A percentile compares a stretch with the other conserved stretches of the same genome.
Evolutionary conservation across 164 flowering plant genomes (phyloP).

Genomic region (Taxillus chinensis): DNA sequence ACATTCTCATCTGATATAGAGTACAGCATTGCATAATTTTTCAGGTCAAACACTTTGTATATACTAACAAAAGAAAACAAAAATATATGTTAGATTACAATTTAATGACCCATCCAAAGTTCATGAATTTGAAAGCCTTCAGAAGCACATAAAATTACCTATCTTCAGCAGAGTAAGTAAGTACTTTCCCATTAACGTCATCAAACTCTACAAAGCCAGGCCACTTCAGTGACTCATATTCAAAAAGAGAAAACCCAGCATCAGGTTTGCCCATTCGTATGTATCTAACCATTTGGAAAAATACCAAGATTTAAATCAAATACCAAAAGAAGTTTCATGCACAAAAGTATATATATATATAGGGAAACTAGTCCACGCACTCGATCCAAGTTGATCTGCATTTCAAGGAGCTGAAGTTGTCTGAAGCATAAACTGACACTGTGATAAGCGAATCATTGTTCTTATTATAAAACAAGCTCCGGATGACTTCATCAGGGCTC

Average conservation of each 20-base stretch:
- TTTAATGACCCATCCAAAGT: slow-evolving; percentile 6
- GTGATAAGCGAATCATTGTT: slow-evolving; percentile 97
- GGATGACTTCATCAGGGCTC: slow-evolving; percentile 86
- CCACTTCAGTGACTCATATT: slow-evolving; percentile 91
- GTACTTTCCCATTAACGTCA: slow-evolving; percentile 96
- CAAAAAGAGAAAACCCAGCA: slow-evolving; percentile 96
- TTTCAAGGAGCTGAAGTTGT: slow-evolving; percentile 94
- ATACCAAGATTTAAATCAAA: neutral
- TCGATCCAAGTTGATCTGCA: slow-evolving; percentile 97
- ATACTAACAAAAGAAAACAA: slow-evolving; percentile 27
- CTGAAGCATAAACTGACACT: slow-evolving; percentile 98
- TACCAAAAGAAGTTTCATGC: neutral
- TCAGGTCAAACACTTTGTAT: slow-evolving; percentile 92
- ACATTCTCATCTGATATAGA: slow-evolving; percentile 89
- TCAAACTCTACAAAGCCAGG: slow-evolving; percentile 99
- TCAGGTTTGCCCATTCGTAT: slow-evolving; percentile 75
- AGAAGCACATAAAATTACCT: slow-evolving; percentile 24
- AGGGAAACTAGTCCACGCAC: slow-evolving; percentile 26
- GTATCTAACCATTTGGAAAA: slow-evolving; percentile 32
- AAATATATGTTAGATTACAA: neutral
- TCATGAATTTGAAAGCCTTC: neutral
- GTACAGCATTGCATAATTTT: slow-evolving; percentile 86
- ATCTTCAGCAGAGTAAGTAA: slow-evolving; percentile 90
- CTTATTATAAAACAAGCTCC: slow-evolving; percentile 94
- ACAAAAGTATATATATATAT: too few species aligned